Base-by-base conservation (phyloP, 2,329 filamentous ascomycete genomes). In the Neofusicoccum sp. region DNA sequence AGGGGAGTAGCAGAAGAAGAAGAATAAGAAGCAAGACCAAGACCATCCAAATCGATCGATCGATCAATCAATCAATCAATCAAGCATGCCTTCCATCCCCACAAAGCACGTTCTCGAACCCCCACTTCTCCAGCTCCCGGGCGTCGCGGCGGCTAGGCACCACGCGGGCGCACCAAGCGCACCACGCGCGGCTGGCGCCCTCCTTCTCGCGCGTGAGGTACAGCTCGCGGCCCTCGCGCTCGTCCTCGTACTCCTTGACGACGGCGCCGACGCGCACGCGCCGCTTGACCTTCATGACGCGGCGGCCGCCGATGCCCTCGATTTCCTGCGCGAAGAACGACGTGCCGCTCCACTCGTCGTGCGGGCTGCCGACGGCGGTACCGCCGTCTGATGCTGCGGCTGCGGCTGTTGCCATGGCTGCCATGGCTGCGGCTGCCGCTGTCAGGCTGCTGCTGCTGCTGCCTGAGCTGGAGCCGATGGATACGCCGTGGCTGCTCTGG, bases 311-410 rank as follows among this genome's bases (percentile, higher is more conserved):
- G 45, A 97, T 90, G 2, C 93, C 93, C 69, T 96, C 91, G 63
- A 97, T 90, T 75, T 97, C 93, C 70, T 96, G 92, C 43, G 90
- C 83, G 61, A 87, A 83, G 70, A 96, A 97, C 3, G 92, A 92
- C 0, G 90, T 75, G 82, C 62, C 88, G 78, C 60, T 16, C 78
- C 73, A 66, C n/a, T 70, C 66, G 54, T 70, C 60, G 30, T 68
- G 63, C 54, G 70, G 61, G 70, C 76, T 63, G 30, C 79, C 78
- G 36, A 74, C 74, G 24, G 72, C 69, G 36, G 70, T 70, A 24
- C 67, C 68, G 60, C 71, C 41, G 26, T 26, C 48, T 28, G 12
- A n/a, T 7, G 48, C 47, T 20, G 7, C 51, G 6, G 11, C 51
- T 11, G 51, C 51, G 6, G 26, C 47, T n/a, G 33, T 6, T 3